Base-by-base conservation (phyloP, 345 rosid genomes). In the Carallia pectinifolia region DNA sequence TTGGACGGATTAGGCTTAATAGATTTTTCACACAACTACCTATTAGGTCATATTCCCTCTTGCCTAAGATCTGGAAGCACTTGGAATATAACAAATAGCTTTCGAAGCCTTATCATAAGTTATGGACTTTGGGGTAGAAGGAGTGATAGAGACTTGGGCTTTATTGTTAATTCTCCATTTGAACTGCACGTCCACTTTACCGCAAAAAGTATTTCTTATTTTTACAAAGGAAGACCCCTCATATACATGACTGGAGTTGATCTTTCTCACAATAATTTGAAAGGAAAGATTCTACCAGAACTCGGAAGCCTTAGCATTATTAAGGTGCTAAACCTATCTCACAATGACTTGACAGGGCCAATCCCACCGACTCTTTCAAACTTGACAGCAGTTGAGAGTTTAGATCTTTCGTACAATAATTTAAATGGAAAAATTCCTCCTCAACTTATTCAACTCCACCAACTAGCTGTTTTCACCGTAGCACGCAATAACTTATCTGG, bases 401-500 rank as follows among this genome's bases (percentile, higher is more conserved):
- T 83, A 53, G 85, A 78, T 62, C 67, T 75, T 44, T 84, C 81
- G 1, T 62, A 59, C 64, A 79, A 81, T 64, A 37, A 58, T 27
- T 74, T 82, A 67, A 19, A 1, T 0, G 81, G 81, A 3, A 2
- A 38, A 23, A 72, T 85, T 15, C 82, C 86, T 55, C 61, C 77
- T 0, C 23, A 64, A 3, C 60, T 86, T 15, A 19, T 38, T 2
- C 52, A 72, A 53, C 39, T 81, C 15, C 7, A 70, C 34, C 34
- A 33, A 33, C 34, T 33, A 33, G 34, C 34, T 2, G 10, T 7
- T 39, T 39, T 39, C 44, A 39, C 44, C 0, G 85, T 75, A 0
- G 76, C 83, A 0, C 59, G 79, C 76, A 85, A 84, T 37, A 84
- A 79, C 58, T 29, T 84, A 1, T 74, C 79, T 0, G 83, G 85